Base-by-base conservation (phyloP, 257 asterid genomes). In the Solanum bulbocastanum region DNA sequence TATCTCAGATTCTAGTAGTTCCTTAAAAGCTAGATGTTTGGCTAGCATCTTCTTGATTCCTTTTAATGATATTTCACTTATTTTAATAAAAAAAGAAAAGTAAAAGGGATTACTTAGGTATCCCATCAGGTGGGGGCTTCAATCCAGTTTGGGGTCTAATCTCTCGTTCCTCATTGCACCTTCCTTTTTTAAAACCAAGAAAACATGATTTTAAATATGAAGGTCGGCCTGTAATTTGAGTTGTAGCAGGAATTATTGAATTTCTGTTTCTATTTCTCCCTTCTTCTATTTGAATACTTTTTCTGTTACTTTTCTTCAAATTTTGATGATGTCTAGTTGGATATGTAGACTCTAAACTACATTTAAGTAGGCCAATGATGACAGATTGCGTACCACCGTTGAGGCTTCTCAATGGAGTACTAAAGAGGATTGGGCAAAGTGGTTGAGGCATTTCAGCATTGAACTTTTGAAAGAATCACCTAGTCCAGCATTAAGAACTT, bases 341-440 rank as follows among this genome's bases (percentile, higher is more conserved):
- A 46, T 79, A 44, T 79, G 14, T 44, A 15, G 66, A 79, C 62
- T 79, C 39, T 42, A 44, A 30, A 25, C 36, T 79, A 44, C 66
- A 40, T 86, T 40, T 87, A 22, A 89, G 32, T 90, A 97, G 99
- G 98, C 95, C 79, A 94, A 97, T 85, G 99, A 95, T 89, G 93
- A 93, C 85, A 94, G 98, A 83, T 88, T 96, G 88, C 95, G 96
- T 44, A 93, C 95, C 76, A 99, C 99, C 79, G 95, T 98, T 37
- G 99, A 97, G 92, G 99, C 99, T 88, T 97, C 99, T 89, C 98
- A 97, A 83, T 96, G 99, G 89, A 97, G 99, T 87, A 97, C 99
- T 9, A 95, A 93, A 93, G 99, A 97, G 91, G 99, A 97, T 87
- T 97, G 99, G 98, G 98, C 98, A 84, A 98, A 97, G 92, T 96